These are phyloP conservation scores for Phaeolepiota aurea DNA, from an alignment of 768 basidiomycete genomes.

Conservation along the genomic window DNA sequence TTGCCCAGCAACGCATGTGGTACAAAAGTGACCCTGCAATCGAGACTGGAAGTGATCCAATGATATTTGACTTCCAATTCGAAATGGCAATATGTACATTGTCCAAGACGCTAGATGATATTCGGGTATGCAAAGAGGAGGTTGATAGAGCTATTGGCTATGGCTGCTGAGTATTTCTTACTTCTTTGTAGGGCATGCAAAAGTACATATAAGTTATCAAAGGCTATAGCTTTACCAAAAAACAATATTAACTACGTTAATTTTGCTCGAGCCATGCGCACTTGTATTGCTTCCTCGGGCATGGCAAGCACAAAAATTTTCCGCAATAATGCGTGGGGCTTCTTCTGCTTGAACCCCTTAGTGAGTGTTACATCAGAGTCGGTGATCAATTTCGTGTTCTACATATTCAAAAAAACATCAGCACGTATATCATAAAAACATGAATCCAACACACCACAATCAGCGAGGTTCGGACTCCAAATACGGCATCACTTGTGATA, in stretches of 20 bases:
- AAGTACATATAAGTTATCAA: no score
- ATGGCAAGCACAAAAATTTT: constrained; percentile 35
- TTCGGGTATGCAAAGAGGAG: not conserved
- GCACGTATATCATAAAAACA: not conserved
- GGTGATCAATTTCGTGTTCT: constrained; percentile 46
- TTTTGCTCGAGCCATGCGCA: no score
- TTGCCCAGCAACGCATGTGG: constrained; percentile 33
- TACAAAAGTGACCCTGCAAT: not conserved
- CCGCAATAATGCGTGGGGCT: constrained; percentile 28
- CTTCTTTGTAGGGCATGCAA: no score
- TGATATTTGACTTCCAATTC: not conserved
- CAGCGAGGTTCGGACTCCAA: constrained; percentile 75
- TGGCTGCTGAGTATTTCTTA: no score
- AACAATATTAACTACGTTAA: no score
- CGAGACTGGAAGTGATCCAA: not conserved
- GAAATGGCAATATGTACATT: constrained; percentile 13
- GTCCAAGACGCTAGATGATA: not conserved
- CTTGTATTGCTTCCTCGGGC: constrained; percentile 24
- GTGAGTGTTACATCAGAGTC: constrained; percentile 46
- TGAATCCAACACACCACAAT: constrained; percentile 46
- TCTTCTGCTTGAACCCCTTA: constrained; percentile 40
- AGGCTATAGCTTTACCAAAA: no score
- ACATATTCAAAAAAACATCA: constrained; percentile 3
- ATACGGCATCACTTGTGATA: constrained; percentile 65
- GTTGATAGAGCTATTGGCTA: not conserved